Percentiles rank a stretch among this genome's conserved stretches.
Conservation (phyloP, 192 early-diverging fungal species). For the Coemansia sp. region DNA sequence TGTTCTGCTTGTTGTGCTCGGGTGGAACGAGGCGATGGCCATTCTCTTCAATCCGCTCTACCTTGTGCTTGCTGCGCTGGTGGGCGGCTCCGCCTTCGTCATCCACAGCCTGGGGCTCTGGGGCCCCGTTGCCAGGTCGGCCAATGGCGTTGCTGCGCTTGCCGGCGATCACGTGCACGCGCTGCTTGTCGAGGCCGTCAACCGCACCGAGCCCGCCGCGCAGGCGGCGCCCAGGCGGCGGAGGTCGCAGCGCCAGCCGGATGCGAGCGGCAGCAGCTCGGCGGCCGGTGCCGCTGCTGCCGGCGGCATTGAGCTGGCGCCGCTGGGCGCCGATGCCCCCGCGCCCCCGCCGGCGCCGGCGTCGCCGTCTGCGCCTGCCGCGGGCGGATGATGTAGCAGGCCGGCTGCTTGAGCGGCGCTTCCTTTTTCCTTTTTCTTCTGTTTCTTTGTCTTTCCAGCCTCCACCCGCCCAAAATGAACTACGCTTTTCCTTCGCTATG, state of each 20-base stretch:
- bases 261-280: not conserved
- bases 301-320: slow-evolving; percentile 40
- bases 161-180: slow-evolving; percentile 54
- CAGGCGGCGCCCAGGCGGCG: not conserved
- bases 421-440: too few relatives aligned
- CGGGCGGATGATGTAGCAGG: too few relatives aligned
- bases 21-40: slow-evolving; percentile 95
- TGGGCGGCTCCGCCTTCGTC: slow-evolving; percentile 61
- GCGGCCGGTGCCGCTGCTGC: not conserved
- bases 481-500: too few relatives aligned
- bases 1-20: slow-evolving; percentile 74
- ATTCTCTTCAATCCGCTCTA: slow-evolving; percentile 87
- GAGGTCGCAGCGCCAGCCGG: not conserved
- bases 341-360: not conserved
- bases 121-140: slow-evolving; percentile 62
- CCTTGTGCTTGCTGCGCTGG: slow-evolving; percentile 63
- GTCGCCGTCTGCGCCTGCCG: too few relatives aligned
- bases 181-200: slow-evolving; percentile 53
- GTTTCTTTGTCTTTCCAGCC: too few relatives aligned
- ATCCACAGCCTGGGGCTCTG: slow-evolving; percentile 67
- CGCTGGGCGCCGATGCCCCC: slow-evolving; percentile 6
- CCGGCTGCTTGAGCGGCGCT: too few relatives aligned
- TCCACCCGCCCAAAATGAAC: too few relatives aligned
- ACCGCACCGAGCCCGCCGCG: slow-evolving; percentile 47
- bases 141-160: slow-evolving; percentile 39